Percentiles rank a stretch among this genome's conserved stretches.
Conservation (phyloP, 768 basidiomycete species). For the Panaeolus cyanescens region DNA sequence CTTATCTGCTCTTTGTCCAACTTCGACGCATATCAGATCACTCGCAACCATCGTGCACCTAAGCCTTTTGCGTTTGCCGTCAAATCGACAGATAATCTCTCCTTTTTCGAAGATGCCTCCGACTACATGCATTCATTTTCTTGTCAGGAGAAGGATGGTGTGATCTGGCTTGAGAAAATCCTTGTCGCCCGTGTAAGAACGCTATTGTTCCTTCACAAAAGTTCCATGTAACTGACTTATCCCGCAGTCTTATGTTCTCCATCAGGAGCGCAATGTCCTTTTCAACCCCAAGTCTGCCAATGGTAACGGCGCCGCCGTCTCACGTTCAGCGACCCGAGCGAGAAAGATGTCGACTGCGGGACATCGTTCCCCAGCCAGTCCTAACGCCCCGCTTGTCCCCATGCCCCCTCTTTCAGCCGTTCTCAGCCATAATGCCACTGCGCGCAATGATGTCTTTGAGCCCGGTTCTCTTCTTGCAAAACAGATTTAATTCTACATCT, state of each 20-base stretch:
- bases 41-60: constrained; percentile 77
- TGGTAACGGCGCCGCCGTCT: constrained; percentile 31
- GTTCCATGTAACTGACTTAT: constrained; percentile 13
- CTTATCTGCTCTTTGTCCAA: constrained; percentile 84
- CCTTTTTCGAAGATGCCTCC: constrained; percentile 82
- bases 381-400: constrained; percentile 42
- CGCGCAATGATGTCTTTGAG: constrained; percentile 55
- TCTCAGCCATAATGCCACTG: constrained; percentile 21
- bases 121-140: constrained; percentile 91
- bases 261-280: constrained; percentile 77
- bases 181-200: constrained; percentile 77
- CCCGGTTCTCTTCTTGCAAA: constrained; percentile 76
- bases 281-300: constrained; percentile 43
- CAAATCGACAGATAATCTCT: constrained; percentile 85
- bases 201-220: neutral
- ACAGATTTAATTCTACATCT: constrained; percentile 26
- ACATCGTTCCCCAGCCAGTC: constrained; percentile 19
- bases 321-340: constrained; percentile 37
- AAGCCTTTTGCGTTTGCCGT: constrained; percentile 84
- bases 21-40: constrained; percentile 86
- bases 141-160: constrained; percentile 72
- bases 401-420: constrained; percentile 38
- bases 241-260: constrained; percentile 75
- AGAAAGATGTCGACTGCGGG: constrained; percentile 26
- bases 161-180: constrained; percentile 78